Evolutionary conservation across 352 stramenopile species (phyloP), one percentile per base, ranked within the genome.

Genomic region (Thalassiosira livingstoniorum): DNA sequence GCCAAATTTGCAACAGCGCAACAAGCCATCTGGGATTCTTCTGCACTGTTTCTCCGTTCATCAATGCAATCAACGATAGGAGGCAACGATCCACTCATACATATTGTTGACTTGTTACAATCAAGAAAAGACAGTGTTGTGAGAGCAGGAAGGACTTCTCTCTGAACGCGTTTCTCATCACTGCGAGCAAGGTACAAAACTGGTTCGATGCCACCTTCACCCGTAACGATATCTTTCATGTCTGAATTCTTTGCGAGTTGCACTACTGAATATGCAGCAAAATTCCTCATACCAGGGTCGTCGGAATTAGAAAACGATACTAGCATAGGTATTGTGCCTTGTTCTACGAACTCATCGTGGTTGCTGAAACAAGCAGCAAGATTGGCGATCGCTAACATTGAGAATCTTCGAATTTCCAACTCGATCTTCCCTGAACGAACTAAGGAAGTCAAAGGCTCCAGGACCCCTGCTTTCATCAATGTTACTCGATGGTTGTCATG

Each of bases 181-280:
- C 95, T 99, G 37, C 96, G 88, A 2, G 96, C 95, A 0, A 99
- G 93, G 82, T 97, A 98, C 0, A 99, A 89, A n/a, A 99, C 96
- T 0, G 97, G 95, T 81, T 98, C 96, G 0, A 99, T 89, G 2
- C 96, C 97, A 21, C 97, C 97, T 84, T 98, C 96, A 57, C 98
- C 95, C 0, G 97, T 98, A 53, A 99, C 95, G 37, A 95, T 92
- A 83, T 97, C 96, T 39, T 96, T 94, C 45, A 98, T 85, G 75
- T 99, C 95, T 0, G 95, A 95, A 74, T 99, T 99, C 29, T 97
- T 86, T 0, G 96, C 95, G n/a, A 99, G 93, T 66, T 98, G 98
- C 11, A 98, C 96, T 13, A 98, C 87, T 31, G 97, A 96, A 71
- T 97, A 98, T 0, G 97, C 96, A 43, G 97, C 96, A 86, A 98